phyloP scores from a whole-genome alignment of 371 early-diverging fungal species.

The Syncephalis plumigaleata region DNA sequence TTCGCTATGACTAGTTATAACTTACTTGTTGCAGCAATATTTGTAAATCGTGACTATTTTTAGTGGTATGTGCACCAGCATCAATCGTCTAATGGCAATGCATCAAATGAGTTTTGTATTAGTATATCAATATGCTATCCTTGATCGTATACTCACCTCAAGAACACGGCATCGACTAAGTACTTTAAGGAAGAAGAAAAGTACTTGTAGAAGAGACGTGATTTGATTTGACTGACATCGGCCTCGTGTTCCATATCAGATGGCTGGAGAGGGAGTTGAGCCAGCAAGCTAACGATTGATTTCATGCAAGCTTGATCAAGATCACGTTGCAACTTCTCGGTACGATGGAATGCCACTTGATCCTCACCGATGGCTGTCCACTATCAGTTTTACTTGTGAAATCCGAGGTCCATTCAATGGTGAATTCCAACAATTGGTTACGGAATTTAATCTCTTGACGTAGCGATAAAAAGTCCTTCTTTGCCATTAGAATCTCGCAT shows the following conservation, averaged over 20 bases:
- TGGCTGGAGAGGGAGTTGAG: conserved; percentile 68
- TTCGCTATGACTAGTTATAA: not conserved
- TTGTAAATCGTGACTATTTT: conserved; percentile 17
- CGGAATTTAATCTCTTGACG: conserved; percentile 76
- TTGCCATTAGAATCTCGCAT: conserved; percentile 59
- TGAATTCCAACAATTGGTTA: conserved; percentile 60
- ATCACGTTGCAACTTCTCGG: conserved; percentile 53
- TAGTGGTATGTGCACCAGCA: conserved; percentile 8
- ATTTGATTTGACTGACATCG: conserved; percentile 48
- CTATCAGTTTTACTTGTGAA: conserved; percentile 21
- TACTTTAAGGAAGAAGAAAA: conserved; percentile 72
- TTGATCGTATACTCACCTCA: conserved; percentile 16
- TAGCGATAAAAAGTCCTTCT: conserved; percentile 59
- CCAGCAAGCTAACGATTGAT: conserved; percentile 59
- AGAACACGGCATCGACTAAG: conserved; percentile 63
- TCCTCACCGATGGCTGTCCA: conserved; percentile 13
- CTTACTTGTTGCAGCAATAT: conserved; percentile 18
- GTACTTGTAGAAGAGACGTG: conserved; percentile 67
- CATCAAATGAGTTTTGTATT: too few relatives aligned
- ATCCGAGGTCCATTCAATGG: conserved; percentile 81
- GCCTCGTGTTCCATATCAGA: conserved; percentile 42
- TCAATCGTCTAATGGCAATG: conserved; percentile 12
- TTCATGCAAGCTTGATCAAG: conserved; percentile 69
- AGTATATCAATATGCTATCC: not conserved
- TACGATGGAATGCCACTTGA: conserved; percentile 9